Percentiles rank a stretch among this genome's conserved stretches.
Evolutionary conservation across 345 rosid species (phyloP).

Genomic region (Orychophragmus violaceus): DNA sequence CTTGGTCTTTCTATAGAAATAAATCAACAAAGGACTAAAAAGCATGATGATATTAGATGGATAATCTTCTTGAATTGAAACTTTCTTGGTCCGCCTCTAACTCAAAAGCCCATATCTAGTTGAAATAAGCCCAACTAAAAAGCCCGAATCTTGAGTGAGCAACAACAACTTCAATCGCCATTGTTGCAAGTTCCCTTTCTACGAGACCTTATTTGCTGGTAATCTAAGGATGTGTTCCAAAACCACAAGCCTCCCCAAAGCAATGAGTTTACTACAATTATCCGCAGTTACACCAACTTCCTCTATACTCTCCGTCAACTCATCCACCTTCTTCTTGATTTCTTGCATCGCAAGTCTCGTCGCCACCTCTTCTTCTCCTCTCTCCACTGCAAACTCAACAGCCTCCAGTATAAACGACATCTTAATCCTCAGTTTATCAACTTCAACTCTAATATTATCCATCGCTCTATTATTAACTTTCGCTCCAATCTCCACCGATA

Average conservation of each 20-base stretch:
- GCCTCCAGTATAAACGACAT: constrained; percentile 35
- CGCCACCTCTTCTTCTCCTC: constrained; percentile 37
- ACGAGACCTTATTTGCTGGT: constrained; percentile 11
- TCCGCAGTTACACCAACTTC: constrained; percentile 47
- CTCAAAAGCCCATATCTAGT: neutral
- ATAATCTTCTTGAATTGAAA: neutral
- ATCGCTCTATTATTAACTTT: constrained; percentile 39
- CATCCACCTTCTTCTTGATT: constrained; percentile 52
- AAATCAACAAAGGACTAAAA: neutral
- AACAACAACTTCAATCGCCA: neutral
- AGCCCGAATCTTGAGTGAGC: neutral
- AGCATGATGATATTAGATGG: neutral
- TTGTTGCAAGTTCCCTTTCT: neutral
- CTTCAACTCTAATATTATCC: constrained; percentile 42
- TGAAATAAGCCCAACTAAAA: neutral
- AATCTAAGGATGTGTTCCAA: constrained; percentile 43
- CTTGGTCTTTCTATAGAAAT: neutral
- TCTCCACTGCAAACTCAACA: constrained; percentile 38
- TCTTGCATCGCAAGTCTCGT: constrained; percentile 53
- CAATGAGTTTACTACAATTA: constrained; percentile 50
- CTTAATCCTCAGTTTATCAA: constrained; percentile 35
- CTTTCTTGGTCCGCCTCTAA: neutral
- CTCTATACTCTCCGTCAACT: constrained; percentile 41
- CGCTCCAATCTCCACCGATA: constrained; percentile 35
- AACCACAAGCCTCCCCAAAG: constrained; percentile 54